Base-by-base conservation (phyloP, 106 monocot genomes). In the Ottelia alismoides region DNA sequence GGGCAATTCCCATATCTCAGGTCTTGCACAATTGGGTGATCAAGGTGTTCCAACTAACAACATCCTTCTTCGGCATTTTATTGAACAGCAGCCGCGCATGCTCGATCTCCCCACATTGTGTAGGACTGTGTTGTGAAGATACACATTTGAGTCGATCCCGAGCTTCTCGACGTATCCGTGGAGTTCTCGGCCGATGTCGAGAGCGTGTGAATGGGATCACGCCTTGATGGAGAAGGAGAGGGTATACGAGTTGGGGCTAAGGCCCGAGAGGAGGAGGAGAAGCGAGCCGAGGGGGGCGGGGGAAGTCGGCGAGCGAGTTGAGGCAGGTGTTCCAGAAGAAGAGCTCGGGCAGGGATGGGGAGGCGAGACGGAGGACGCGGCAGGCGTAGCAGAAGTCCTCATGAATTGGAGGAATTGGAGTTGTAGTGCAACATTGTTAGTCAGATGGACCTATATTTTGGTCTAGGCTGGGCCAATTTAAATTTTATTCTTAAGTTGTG, bases 261-360 rank as follows among this genome's bases (percentile, higher is more conserved):
- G 12, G 51, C 49, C 67, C 24, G 53, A 31, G 14, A 14, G 5
- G 51, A 52, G 73, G 50, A 79, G 64, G 48, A 72, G 71, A 25
- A 65, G 45, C 58, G 77, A 79, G 62, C 78, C 67, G 27, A 0
- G 61, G 61, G 9, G 73, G 71, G 16, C 59, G 29, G 31, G 54
- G 25, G 21, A 73, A 76, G 17, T 58, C 40, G 45, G 73, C 64
- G 43, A 76, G 67, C n/a, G 67, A 17, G 47, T 55, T 58, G 58
- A 83, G 78, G 61, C 62, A 58, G 61, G 88, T 61, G 66, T 87
- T 87, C 81, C 81, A 87, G 20, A 53, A 28, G 74, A 73, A 20
- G 47, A 68, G 49, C 31, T 69, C 75, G 45, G 72, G 45, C 6
- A 44, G 29, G 10, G 25, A 9, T n/a, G 61, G 22, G 45, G 57